Evolutionary conservation across 768 basidiomycete species (phyloP).

Genomic region (Tulasnella sp.): DNA sequence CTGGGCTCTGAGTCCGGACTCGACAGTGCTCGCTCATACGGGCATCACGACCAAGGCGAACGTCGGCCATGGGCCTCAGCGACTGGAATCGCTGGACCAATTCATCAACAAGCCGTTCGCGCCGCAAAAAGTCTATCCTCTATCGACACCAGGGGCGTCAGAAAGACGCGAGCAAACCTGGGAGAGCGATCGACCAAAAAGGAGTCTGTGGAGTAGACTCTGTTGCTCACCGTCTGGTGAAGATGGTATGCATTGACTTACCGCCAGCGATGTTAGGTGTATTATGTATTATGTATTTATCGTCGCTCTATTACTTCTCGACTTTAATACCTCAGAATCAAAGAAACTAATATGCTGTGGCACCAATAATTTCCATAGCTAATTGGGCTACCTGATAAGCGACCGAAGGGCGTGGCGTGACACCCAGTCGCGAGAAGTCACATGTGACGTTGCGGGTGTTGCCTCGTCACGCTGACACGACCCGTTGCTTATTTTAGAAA

Average conservation of each 20-base stretch:
- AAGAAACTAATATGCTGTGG: background rate
- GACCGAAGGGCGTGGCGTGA: background rate
- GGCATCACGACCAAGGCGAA: constrained; percentile 2
- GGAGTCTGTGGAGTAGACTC: background rate
- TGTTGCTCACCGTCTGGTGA: background rate
- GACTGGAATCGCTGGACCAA: constrained; percentile 1
- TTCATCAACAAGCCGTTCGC: background rate
- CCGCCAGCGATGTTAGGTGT: background rate
- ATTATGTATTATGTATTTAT: constrained; percentile 7
- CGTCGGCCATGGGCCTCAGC: background rate
- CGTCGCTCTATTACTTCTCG: background rate
- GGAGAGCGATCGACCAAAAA: constrained; percentile 14
- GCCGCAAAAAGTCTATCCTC: background rate
- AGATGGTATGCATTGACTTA: background rate
- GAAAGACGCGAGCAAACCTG: background rate
- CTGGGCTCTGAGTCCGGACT: background rate
- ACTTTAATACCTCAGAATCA: background rate
- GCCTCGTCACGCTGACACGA: too few species aligned
- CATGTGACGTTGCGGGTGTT: background rate
- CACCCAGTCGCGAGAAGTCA: background rate
- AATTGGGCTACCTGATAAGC: background rate
- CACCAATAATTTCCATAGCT: background rate
- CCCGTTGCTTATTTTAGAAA: too few species aligned
- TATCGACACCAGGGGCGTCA: background rate
- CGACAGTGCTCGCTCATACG: background rate